phyloP scores from a whole-genome alignment of 2,329 filamentous ascomycete species.

The Talaromyces atroroseus region DNA sequence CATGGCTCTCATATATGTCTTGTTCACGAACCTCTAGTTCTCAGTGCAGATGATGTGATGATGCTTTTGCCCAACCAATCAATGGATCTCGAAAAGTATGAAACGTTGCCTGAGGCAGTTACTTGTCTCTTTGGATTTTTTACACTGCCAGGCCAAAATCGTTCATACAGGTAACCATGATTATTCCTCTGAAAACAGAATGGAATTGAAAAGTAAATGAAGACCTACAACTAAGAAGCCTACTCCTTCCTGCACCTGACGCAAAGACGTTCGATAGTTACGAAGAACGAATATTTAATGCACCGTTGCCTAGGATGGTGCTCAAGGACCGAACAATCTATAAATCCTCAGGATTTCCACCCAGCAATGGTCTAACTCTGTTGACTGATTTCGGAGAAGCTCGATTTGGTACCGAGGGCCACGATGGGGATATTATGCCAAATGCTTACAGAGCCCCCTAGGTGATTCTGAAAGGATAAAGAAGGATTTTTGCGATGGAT shows the following conservation, averaged over 20 bases:
- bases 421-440: conserved; percentile 35
- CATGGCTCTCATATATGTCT: conserved; percentile 26
- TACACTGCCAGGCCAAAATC: conserved; percentile 43
- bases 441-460: conserved; percentile 38
- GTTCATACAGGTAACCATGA: conserved; percentile 40
- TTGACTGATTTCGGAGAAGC: conserved; percentile 34
- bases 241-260: conserved; percentile 36
- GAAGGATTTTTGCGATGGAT: conserved; percentile 5
- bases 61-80: conserved; percentile 28
- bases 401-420: conserved; percentile 29
- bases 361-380: conserved; percentile 10
- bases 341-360: conserved; percentile 26
- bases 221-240: conserved; percentile 46
- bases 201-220: neutral
- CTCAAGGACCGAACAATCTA: conserved; percentile 24
- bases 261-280: conserved; percentile 39
- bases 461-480: conserved; percentile 29
- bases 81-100: conserved; percentile 20
- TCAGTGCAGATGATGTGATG: conserved; percentile 37
- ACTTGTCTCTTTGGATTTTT: conserved; percentile 41
- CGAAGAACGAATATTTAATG: conserved; percentile 35
- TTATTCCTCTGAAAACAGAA: conserved; percentile 6
- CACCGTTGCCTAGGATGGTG: conserved; percentile 41
- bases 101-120: conserved; percentile 33
- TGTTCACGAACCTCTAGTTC: conserved; percentile 39